These are phyloP conservation scores for Aspergillus clavatus DNA, from an alignment of 2,329 filamentous ascomycete species.

Conservation along the genomic window DNA sequence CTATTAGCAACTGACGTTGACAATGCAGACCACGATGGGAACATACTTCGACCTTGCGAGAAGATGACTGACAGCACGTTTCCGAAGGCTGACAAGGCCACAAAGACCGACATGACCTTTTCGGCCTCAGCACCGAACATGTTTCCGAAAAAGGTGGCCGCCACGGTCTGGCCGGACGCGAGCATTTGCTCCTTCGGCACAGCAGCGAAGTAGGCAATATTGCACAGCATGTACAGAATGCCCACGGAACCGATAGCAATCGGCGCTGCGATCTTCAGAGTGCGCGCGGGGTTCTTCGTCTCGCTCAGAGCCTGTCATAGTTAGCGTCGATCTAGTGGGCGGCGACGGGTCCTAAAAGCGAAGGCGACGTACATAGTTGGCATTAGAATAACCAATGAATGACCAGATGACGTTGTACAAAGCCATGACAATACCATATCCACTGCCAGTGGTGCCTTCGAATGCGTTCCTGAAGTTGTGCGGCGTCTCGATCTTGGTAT, in stretches of 20 bases:
- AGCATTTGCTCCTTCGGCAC: slow-evolving; percentile 54
- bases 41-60: slow-evolving; percentile 38
- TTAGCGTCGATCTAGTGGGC: not conserved
- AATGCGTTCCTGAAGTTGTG: slow-evolving; percentile 38
- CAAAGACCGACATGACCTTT: slow-evolving; percentile 56
- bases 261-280: slow-evolving; percentile 54
- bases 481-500: slow-evolving; percentile 33
- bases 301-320: slow-evolving; percentile 45
- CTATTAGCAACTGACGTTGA: slow-evolving; percentile 7
- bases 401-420: slow-evolving; percentile 60
- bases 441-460: slow-evolving; percentile 33
- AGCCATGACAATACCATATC: slow-evolving; percentile 52
- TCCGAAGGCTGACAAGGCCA: slow-evolving; percentile 57
- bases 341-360: slow-evolving; percentile 1
- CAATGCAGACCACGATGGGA: not conserved
- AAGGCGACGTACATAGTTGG: slow-evolving; percentile 51
- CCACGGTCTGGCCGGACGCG: slow-evolving; percentile 51
- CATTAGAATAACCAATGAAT: slow-evolving; percentile 58
- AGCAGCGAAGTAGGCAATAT: slow-evolving; percentile 56
- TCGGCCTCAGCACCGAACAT: slow-evolving; percentile 54
- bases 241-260: slow-evolving; percentile 52
- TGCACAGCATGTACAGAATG: slow-evolving; percentile 53
- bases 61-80: slow-evolving; percentile 58
- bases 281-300: slow-evolving; percentile 54
- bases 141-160: slow-evolving; percentile 55